Percentiles rank a stretch among this genome's conserved stretches.
Conservation (phyloP, 2,329 filamentous ascomycete species). For the Metarhizium brunneum region DNA sequence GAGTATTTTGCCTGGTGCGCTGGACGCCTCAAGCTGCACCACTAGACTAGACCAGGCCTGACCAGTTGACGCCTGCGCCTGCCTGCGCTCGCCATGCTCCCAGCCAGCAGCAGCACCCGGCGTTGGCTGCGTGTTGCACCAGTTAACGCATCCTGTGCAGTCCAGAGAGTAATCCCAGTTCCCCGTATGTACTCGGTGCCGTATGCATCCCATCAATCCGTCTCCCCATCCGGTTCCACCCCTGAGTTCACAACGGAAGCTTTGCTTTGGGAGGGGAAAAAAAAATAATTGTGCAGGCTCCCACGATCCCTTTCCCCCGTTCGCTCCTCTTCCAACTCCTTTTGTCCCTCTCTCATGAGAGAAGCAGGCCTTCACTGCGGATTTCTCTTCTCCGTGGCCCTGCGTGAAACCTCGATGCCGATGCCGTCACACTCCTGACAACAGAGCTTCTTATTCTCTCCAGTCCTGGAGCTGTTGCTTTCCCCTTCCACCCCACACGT, state of each 20-base stretch:
- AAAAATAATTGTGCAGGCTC: conserved; percentile 11
- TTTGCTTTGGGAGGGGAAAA: conserved; percentile 7
- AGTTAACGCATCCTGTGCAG: too few relatives aligned
- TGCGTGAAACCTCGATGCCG: background rate
- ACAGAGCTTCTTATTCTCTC: background rate
- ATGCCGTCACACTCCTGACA: background rate
- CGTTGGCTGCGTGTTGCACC: too few relatives aligned
- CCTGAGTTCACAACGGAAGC: conserved; percentile 10
- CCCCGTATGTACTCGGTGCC: background rate
- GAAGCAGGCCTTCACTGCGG: background rate
- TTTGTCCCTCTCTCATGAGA: background rate
- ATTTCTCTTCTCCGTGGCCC: background rate
- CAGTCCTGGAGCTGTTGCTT: background rate
- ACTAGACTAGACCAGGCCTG: too few relatives aligned
- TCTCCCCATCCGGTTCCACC: conserved; percentile 13
- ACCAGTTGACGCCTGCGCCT: too few relatives aligned
- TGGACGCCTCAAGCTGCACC: too few relatives aligned
- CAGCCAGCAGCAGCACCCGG: too few relatives aligned
- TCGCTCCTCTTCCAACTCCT: background rate
- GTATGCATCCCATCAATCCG: background rate
- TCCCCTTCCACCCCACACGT: background rate
- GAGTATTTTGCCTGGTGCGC: too few relatives aligned
- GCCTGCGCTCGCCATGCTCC: too few relatives aligned
- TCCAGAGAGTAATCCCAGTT: background rate
- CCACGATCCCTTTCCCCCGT: conserved; percentile 5